A percentile compares a stretch with the other conserved stretches of the same genome.
phyloP scores from a whole-genome alignment of 768 basidiomycete species.

The Kwoniella sp. region DNA sequence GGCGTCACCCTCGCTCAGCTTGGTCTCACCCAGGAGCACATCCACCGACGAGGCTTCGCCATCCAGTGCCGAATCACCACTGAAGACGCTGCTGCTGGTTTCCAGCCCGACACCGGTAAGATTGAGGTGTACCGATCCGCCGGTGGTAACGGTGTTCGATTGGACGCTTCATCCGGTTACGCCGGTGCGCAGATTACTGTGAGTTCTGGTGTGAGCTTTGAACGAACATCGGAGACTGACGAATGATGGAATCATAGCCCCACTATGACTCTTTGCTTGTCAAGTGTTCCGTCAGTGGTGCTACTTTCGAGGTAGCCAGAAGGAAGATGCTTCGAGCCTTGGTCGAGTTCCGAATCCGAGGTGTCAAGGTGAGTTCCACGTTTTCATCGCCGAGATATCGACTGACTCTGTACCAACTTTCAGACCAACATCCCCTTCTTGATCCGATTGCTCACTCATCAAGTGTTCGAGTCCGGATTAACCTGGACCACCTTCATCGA shows the following conservation, averaged over 20 bases:
- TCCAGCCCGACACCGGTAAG: constrained; percentile 99
- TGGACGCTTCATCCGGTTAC: constrained; percentile 95
- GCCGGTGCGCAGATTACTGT: constrained; percentile 99
- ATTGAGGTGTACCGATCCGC: constrained; percentile 99
- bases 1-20: constrained; percentile 94
- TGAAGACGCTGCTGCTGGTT: constrained; percentile 85
- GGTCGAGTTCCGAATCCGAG: constrained; percentile 99
- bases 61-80: constrained; percentile 99
- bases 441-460: constrained; percentile 95
- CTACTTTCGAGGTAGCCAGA: constrained; percentile 97
- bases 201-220: constrained; percentile 40
- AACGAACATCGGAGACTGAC: constrained; percentile 1
- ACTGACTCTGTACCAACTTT: background rate
- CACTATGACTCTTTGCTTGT: constrained; percentile 98
- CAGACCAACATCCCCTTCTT: constrained; percentile 99
- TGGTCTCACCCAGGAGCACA: constrained; percentile 92
- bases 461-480: constrained; percentile 91
- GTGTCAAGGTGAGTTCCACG: constrained; percentile 71
- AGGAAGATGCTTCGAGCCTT: constrained; percentile 98
- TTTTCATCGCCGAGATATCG: background rate
- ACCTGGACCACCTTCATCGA: constrained; percentile 99
- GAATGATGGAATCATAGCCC: constrained; percentile 64
- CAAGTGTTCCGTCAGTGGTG: constrained; percentile 92
- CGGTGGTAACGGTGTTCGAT: constrained; percentile 95
- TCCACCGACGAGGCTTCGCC: constrained; percentile 92